Percentiles rank a stretch among this genome's conserved stretches.
phyloP scores from a whole-genome alignment of 495 filamentous ascomycete species.

The Penicillium herquei region DNA sequence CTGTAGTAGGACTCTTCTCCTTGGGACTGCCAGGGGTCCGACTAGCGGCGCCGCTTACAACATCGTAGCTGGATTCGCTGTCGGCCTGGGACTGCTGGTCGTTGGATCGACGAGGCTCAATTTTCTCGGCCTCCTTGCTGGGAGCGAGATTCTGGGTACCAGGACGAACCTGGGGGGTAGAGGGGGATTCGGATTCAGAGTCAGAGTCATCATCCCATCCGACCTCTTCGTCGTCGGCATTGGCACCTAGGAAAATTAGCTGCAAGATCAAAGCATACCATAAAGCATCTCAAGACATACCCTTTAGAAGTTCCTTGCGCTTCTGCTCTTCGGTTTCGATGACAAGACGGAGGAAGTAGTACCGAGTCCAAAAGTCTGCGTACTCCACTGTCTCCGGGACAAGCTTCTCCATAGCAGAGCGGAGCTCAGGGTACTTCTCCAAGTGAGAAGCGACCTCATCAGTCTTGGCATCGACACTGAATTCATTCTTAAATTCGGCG shows the following conservation, averaged over 20 bases:
- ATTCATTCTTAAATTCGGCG: slow-evolving; percentile 68
- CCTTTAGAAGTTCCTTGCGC: slow-evolving; percentile 86
- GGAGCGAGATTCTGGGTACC: slow-evolving; percentile 17
- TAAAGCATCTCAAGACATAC: slow-evolving; percentile 45
- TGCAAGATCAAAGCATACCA: slow-evolving; percentile 11
- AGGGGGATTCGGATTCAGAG: slow-evolving; percentile 53
- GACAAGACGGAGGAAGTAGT: slow-evolving; percentile 92
- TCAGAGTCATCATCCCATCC: slow-evolving; percentile 83
- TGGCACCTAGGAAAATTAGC: slow-evolving; percentile 46
- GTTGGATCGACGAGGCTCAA: slow-evolving; percentile 75
- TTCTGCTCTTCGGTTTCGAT: slow-evolving; percentile 95
- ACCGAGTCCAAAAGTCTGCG: slow-evolving; percentile 86
- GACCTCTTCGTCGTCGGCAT: slow-evolving; percentile 73
- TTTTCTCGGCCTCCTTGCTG: slow-evolving; percentile 45
- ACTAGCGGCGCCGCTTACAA: slow-evolving; percentile 84
- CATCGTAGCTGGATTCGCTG: slow-evolving; percentile 91
- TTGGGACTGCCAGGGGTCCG: slow-evolving; percentile 75
- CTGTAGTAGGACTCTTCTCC: slow-evolving; percentile 53
- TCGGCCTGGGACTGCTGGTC: slow-evolving; percentile 82
- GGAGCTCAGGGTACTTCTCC: slow-evolving; percentile 83
- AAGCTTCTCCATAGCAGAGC: slow-evolving; percentile 90
- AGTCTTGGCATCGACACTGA: slow-evolving; percentile 81
- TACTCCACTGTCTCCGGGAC: slow-evolving; percentile 91
- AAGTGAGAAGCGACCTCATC: slow-evolving; percentile 79
- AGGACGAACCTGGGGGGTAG: slow-evolving; percentile 44